phyloP scores from a whole-genome alignment of 176 grass and related monocot genomes.

The Echinochloa phyllopogon region DNA sequence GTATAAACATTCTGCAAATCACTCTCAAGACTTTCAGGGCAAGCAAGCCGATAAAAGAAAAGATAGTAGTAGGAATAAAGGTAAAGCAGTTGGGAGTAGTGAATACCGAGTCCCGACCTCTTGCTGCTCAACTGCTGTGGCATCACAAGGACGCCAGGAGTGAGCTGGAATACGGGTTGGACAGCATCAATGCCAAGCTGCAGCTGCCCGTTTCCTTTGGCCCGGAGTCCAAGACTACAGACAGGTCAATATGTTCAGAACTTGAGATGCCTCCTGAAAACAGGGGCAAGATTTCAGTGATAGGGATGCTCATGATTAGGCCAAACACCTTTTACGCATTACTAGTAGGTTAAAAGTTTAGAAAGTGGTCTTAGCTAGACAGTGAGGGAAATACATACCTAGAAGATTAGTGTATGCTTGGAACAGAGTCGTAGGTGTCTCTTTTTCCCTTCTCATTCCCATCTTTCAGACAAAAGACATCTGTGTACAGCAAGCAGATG shows the following conservation, averaged over 20 bases:
- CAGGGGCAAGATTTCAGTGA: slow-evolving; percentile 10
- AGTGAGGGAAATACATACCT: slow-evolving; percentile 1
- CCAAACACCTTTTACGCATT: slow-evolving; percentile 21
- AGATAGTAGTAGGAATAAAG: background rate
- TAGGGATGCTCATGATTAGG: background rate
- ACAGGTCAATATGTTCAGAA: slow-evolving; percentile 1
- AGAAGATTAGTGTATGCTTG: background rate
- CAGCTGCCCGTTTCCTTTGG: slow-evolving; percentile 27
- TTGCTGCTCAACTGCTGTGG: background rate
- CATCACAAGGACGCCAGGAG: slow-evolving; percentile 3
- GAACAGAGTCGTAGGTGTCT: background rate
- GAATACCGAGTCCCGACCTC: background rate
- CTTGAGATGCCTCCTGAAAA: slow-evolving; percentile 12
- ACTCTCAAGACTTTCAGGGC: slow-evolving; percentile 4
- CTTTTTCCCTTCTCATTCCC: slow-evolving; percentile 22
- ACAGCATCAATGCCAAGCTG: slow-evolving; percentile 44
- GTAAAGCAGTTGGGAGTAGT: slow-evolving; percentile 24
- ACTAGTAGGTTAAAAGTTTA: background rate
- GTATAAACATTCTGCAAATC: slow-evolving; percentile 28
- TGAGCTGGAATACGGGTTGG: slow-evolving; percentile 37
- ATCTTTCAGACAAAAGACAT: slow-evolving; percentile 18
- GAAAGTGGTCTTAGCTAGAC: background rate
- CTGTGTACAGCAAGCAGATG: background rate
- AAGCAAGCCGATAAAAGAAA: slow-evolving; percentile 37
- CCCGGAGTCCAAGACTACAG: slow-evolving; percentile 1